These are phyloP conservation scores for Conringia planisiliqua DNA, from an alignment of 345 rosid genomes.

Conservation along the genomic window DNA sequence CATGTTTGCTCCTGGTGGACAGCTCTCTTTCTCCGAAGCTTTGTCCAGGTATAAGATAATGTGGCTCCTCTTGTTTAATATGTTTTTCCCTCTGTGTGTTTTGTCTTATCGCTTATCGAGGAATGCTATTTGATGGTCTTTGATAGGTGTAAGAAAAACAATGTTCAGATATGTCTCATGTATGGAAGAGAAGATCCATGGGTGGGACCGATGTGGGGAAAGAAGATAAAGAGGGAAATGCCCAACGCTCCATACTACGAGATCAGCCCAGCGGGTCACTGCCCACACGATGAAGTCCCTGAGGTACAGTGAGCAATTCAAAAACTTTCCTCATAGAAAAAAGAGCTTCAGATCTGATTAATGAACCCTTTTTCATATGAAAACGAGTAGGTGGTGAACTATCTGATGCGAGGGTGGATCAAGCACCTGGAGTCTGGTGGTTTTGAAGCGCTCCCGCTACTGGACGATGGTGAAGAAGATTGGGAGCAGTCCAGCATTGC, in stretches of 20 bases:
- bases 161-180: conserved; percentile 70
- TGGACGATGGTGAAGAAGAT: conserved; percentile 42
- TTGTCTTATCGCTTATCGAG: background rate
- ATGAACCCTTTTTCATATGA: conserved; percentile 9
- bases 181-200: conserved; percentile 98
- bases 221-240: conserved; percentile 62
- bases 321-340: background rate
- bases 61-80: background rate
- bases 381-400: conserved; percentile 69
- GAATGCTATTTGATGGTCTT: conserved; percentile 1
- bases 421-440: conserved; percentile 67
- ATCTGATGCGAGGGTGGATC: conserved; percentile 81
- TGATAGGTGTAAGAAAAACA: conserved; percentile 55
- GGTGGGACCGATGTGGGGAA: conserved; percentile 95
- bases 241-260: conserved; percentile 84
- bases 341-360: background rate
- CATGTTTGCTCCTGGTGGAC: conserved; percentile 85
- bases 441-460: conserved; percentile 51
- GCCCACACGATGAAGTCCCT: conserved; percentile 99
- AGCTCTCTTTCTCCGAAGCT: conserved; percentile 67
- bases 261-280: conserved; percentile 98
- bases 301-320: conserved; percentile 51
- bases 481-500: conserved; percentile 34
- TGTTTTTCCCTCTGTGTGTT: background rate
- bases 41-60: conserved; percentile 39